phyloP scores from a whole-genome alignment of 257 asterid species.

The Solanum verrucosum region DNA sequence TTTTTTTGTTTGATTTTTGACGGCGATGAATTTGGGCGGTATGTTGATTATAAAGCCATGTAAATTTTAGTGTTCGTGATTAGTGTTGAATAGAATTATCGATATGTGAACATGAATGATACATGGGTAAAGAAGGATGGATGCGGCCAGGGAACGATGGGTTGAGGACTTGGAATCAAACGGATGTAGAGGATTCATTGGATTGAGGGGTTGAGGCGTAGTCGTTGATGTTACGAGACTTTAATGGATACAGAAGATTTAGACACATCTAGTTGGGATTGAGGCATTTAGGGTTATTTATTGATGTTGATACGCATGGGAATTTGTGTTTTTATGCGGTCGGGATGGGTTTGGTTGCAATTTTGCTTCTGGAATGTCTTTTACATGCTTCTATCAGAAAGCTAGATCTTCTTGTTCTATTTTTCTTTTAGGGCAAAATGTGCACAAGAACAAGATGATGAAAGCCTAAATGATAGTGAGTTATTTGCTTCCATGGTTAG shows the following conservation, averaged over 20 bases:
- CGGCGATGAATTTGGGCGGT: neutral
- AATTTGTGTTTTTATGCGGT: neutral
- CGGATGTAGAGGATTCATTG: neutral
- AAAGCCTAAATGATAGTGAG: neutral
- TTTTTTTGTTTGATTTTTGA: neutral
- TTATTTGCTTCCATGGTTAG: neutral
- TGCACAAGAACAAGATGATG: neutral
- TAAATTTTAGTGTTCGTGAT: neutral
- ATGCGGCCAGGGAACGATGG: neutral
- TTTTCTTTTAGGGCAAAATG: neutral
- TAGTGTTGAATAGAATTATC: neutral
- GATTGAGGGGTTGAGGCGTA: neutral
- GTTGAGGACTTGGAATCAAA: neutral
- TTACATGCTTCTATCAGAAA: neutral
- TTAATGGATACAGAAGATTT: neutral
- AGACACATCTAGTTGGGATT: neutral
- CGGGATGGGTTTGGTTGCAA: neutral
- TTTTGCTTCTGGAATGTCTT: neutral
- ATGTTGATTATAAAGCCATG: neutral
- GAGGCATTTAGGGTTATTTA: neutral
- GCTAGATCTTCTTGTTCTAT: neutral
- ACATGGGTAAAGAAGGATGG: neutral
- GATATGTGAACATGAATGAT: neutral
- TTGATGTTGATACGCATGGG: neutral
- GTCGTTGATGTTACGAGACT: neutral